Percentiles rank a stretch among this genome's conserved stretches.
Conservation (phyloP, 176 grass and related monocot genomes). For the Alopecurus myosuroides region DNA sequence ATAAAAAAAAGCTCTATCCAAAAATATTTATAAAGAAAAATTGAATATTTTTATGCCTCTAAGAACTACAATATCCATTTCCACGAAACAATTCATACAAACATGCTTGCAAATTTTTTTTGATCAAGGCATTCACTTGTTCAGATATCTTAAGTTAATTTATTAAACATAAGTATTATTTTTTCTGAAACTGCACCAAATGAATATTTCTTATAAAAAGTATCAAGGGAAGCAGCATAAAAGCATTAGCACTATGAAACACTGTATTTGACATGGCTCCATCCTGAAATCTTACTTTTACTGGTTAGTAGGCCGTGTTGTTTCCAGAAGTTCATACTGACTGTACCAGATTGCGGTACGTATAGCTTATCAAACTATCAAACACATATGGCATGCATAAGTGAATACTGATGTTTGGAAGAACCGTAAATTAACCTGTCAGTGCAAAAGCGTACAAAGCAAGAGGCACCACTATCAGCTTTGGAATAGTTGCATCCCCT, state of each 20-base stretch:
- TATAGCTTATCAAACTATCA: constrained; percentile 3
- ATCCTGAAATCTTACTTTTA: neutral
- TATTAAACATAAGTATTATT: neutral
- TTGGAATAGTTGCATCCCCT: constrained; percentile 75
- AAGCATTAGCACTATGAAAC: neutral
- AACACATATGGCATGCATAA: neutral
- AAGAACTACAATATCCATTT: neutral
- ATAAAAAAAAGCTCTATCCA: too few relatives aligned
- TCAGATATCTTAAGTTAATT: neutral
- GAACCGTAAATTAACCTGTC: constrained; percentile 40
- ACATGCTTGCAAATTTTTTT: too few relatives aligned
- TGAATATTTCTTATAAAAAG: neutral
- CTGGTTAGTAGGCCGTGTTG: neutral
- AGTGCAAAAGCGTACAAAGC: constrained; percentile 54
- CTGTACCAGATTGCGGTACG: neutral
- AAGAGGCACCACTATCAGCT: constrained; percentile 46
- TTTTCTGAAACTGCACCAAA: neutral
- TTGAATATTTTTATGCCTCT: neutral
- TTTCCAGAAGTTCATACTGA: neutral
- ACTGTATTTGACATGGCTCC: neutral
- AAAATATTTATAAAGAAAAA: neutral
- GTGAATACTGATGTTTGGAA: too few relatives aligned
- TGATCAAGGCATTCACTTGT: too few relatives aligned
- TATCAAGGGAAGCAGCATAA: neutral
- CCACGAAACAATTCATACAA: neutral